Evolutionary conservation across 2,329 filamentous ascomycete genomes (phyloP).

Genomic region (Torrubiella hemipterigena): DNA sequence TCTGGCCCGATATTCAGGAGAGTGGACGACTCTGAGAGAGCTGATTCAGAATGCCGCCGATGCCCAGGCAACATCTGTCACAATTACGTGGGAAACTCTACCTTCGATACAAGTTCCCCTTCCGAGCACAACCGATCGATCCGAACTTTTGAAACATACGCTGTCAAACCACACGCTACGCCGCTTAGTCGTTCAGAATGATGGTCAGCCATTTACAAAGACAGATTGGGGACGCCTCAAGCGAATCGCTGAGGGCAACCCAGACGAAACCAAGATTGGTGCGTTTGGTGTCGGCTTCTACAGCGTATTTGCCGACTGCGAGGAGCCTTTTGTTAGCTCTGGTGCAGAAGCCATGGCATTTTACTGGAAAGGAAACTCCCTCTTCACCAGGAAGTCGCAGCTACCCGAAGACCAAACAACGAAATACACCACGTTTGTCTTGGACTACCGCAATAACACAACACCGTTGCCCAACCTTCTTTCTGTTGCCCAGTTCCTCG

Average conservation of each 20-base stretch:
- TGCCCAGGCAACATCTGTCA: conserved; percentile 80
- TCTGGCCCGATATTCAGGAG: conserved; percentile 87
- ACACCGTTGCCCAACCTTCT: conserved; percentile 79
- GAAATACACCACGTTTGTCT: conserved; percentile 76
- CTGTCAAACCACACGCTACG: conserved; percentile 77
- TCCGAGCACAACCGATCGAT: conserved; percentile 49
- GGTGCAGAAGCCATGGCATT: conserved; percentile 93
- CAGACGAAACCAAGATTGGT: conserved; percentile 97
- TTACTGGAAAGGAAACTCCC: conserved; percentile 97
- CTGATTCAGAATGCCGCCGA: conserved; percentile 98
- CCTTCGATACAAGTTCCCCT: conserved; percentile 72
- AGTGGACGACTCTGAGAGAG: conserved; percentile 84
- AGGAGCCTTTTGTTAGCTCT: conserved; percentile 93
- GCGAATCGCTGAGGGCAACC: conserved; percentile 96
- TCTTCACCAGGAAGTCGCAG: conserved; percentile 80
- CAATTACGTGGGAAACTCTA: conserved; percentile 82
- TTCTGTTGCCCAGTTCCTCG: conserved; percentile 81
- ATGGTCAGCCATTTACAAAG: conserved; percentile 75
- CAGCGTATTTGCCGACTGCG: conserved; percentile 95
- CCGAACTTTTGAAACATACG: conserved; percentile 68
- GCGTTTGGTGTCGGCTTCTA: conserved; percentile 98
- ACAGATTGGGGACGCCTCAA: conserved; percentile 92
- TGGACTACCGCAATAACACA: conserved; percentile 84
- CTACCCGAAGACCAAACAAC: conserved; percentile 55
- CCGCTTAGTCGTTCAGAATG: conserved; percentile 82